Conservation (phyloP, 2,329 filamentous ascomycete species). For the Ophiostoma sp. region DNA sequence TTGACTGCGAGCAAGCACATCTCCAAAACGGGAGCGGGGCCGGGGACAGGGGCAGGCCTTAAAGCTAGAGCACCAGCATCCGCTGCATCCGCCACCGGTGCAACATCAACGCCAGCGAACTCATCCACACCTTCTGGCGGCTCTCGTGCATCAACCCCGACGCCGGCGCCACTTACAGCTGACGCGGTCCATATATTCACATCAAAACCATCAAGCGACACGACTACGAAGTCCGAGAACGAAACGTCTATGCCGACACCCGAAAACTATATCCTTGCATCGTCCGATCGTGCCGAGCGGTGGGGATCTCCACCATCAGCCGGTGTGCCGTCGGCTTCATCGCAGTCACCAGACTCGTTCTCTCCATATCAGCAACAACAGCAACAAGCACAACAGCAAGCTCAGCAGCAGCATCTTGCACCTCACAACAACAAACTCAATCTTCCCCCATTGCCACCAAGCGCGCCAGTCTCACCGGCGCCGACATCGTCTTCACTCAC, state of each 20-base stretch:
- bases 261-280: conserved; percentile 18
- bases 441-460: conserved; percentile 5
- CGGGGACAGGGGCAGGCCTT: neutral
- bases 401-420: conserved; percentile 8
- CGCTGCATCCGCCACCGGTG: neutral
- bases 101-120: neutral
- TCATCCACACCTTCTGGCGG: neutral
- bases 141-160: neutral
- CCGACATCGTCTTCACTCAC: neutral
- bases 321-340: neutral
- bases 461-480: conserved; percentile 3
- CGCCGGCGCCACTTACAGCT: neutral
- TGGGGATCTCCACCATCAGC: conserved; percentile 11
- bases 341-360: neutral
- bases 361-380: neutral
- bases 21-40: neutral
- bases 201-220: neutral
- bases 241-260: conserved; percentile 1
- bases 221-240: neutral
- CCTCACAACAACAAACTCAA: neutral
- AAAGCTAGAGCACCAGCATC: neutral
- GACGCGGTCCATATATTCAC: neutral
- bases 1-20: conserved; percentile 33
- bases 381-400: neutral
- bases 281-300: conserved; percentile 7